These are phyloP conservation scores for Phaeomoniella chlamydospora DNA, from an alignment of 2,329 filamentous ascomycete species.

Conservation along the genomic window DNA sequence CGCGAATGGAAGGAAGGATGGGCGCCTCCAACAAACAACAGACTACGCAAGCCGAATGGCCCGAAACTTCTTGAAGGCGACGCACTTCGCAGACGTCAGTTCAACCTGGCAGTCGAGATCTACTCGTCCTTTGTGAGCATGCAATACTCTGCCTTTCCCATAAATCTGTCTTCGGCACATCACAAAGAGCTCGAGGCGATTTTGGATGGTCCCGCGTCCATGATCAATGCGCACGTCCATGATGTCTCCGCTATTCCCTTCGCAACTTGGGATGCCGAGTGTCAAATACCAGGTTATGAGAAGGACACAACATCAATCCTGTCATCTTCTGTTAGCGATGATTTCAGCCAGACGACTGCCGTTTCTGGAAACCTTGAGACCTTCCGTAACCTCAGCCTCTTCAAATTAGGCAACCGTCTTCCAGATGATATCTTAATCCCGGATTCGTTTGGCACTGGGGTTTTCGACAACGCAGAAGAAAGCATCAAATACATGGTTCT, in stretches of 20 bases:
- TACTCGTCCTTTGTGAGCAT: conserved; percentile 48
- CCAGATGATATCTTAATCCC: conserved; percentile 23
- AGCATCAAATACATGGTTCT: conserved; percentile 53
- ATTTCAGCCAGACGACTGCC: conserved; percentile 4
- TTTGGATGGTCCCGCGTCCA: conserved; percentile 38
- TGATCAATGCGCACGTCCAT: conserved; percentile 25
- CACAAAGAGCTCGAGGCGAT: conserved; percentile 38
- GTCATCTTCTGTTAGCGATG: conserved; percentile 7
- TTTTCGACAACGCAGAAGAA: conserved; percentile 46
- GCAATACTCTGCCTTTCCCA: conserved; percentile 48
- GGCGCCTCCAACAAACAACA: conserved; percentile 5
- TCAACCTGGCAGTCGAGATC: conserved; percentile 44
- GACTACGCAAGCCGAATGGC: conserved; percentile 10
- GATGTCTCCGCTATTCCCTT: conserved; percentile 25
- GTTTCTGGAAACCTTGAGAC: not conserved
- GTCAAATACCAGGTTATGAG: conserved; percentile 1
- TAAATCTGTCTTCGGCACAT: conserved; percentile 48
- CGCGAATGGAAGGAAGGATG: conserved; percentile 38
- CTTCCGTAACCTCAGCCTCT: conserved; percentile 4
- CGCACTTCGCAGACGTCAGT: conserved; percentile 33
- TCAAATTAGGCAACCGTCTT: conserved; percentile 15
- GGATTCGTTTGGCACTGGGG: conserved; percentile 29
- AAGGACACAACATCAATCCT: conserved; percentile 1
- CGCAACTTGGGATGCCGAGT: conserved; percentile 13
- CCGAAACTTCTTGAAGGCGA: conserved; percentile 11